phyloP scores from a whole-genome alignment of 257 asterid species.

The Paraleonurus japonicus region DNA sequence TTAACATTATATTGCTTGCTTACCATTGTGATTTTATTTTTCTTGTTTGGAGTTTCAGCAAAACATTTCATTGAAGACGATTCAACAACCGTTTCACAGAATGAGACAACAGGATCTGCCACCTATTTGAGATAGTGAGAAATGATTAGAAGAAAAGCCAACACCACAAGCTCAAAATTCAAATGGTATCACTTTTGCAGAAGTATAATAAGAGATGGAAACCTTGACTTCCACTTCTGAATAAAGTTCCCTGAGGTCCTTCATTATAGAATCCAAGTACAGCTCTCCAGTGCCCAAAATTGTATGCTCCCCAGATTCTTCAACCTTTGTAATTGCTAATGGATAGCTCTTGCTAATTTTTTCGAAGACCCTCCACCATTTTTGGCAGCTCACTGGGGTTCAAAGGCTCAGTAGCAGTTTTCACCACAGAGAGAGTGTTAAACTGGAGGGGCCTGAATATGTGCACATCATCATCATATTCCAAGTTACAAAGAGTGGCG shows the following conservation, averaged over 20 bases:
- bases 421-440: slow-evolving; percentile 95
- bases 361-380: slow-evolving; percentile 98
- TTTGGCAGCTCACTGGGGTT: slow-evolving; percentile 97
- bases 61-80: slow-evolving; percentile 97
- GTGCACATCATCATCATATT: slow-evolving; percentile 78
- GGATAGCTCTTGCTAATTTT: slow-evolving; percentile 99
- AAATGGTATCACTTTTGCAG: not conserved
- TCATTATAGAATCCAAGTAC: slow-evolving; percentile 94
- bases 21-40: slow-evolving; percentile 97
- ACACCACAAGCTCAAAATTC: slow-evolving; percentile 1
- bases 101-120: slow-evolving; percentile 98
- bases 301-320: slow-evolving; percentile 98
- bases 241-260: slow-evolving; percentile 96
- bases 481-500: slow-evolving; percentile 84
- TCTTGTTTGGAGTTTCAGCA: slow-evolving; percentile 98
- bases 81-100: slow-evolving; percentile 97
- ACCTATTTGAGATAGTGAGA: slow-evolving; percentile 47
- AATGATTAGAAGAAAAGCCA: slow-evolving; percentile 11
- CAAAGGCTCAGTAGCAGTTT: slow-evolving; percentile 97
- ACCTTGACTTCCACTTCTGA: slow-evolving; percentile 99
- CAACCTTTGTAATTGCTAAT: slow-evolving; percentile 93
- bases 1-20: slow-evolving; percentile 16
- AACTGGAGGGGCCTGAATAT: slow-evolving; percentile 94
- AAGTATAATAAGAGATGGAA: not conserved
- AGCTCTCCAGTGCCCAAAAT: slow-evolving; percentile 95